phyloP scores from a whole-genome alignment of 164 flowering plant species.

The Houttuynia cordata region DNA sequence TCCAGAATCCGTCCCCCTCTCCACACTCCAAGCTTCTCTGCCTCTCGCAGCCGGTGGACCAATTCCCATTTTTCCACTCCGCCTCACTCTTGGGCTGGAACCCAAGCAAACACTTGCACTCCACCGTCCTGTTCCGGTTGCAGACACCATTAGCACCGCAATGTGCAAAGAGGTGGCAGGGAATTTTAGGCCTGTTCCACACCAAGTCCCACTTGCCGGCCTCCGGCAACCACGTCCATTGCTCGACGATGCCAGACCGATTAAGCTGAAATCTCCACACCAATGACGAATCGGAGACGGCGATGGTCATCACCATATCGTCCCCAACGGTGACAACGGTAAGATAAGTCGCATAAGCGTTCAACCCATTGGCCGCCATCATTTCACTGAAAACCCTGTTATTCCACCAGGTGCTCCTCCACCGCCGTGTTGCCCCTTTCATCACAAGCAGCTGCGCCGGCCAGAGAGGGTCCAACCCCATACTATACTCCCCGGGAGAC shows the following conservation, averaged over 20 bases:
- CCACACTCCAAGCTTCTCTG: conserved; percentile 4
- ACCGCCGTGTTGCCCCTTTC: neutral
- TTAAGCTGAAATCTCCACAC: neutral
- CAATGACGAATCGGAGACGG: no score
- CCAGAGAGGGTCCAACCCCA: neutral
- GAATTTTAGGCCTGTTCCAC: no score
- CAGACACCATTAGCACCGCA: no score
- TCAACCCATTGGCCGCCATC: neutral
- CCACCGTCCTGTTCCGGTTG: no score
- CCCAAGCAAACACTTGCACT: no score
- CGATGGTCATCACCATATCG: neutral
- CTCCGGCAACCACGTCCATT: conserved; percentile 1
- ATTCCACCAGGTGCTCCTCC: conserved; percentile 4
- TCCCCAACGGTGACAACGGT: neutral
- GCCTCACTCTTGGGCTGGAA: neutral
- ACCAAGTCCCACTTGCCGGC: no score
- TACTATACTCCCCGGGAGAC: conserved; percentile 3
- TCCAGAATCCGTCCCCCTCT: neutral
- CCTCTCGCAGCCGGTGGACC: conserved; percentile 9
- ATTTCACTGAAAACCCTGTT: neutral
- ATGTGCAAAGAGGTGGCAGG: no score
- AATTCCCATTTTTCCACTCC: conserved; percentile 5
- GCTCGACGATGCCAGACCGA: neutral
- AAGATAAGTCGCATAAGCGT: conserved; percentile 6
- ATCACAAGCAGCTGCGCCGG: neutral